Conservation (phyloP, 768 basidiomycete genomes). For the Fomitopsis pulvina region DNA sequence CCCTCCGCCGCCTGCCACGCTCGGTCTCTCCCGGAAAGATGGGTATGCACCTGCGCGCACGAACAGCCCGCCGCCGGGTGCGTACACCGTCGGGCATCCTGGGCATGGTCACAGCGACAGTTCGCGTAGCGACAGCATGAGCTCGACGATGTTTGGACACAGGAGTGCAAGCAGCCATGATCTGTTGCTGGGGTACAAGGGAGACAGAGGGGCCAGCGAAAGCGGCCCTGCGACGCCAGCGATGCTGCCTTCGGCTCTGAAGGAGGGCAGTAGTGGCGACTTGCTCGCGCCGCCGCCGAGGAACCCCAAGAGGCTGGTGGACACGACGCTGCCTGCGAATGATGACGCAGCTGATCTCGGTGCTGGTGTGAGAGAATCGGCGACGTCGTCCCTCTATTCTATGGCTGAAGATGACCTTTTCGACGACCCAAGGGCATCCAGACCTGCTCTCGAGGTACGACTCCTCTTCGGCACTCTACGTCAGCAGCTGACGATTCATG, state of each 20-base stretch:
- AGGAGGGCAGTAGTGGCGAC: constrained; percentile 1
- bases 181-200: constrained; percentile 39
- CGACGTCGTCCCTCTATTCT: constrained; percentile 5
- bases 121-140: constrained; percentile 15
- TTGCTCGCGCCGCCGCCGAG: constrained; percentile 12
- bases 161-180: constrained; percentile 55
- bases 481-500: neutral
- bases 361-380: constrained; percentile 6
- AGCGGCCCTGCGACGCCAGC: constrained; percentile 11
- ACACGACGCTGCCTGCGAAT: neutral
- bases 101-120: constrained; percentile 20
- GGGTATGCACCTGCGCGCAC: constrained; percentile 44
- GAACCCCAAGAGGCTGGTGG: constrained; percentile 12
- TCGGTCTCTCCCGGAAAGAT: constrained; percentile 10
- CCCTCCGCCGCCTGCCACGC: constrained; percentile 13
- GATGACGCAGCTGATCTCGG: constrained; percentile 5
- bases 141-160: constrained; percentile 35
- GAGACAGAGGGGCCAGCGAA: constrained; percentile 8
- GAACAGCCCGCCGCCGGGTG: constrained; percentile 37
- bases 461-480: neutral
- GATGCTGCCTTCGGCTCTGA: constrained; percentile 11
- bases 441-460: constrained; percentile 12
- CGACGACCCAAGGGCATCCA: constrained; percentile 4
- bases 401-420: constrained; percentile 3
- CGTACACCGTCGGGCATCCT: constrained; percentile 12